Base-by-base conservation (phyloP, 345 rosid genomes). In the Physaria fendleri region DNA sequence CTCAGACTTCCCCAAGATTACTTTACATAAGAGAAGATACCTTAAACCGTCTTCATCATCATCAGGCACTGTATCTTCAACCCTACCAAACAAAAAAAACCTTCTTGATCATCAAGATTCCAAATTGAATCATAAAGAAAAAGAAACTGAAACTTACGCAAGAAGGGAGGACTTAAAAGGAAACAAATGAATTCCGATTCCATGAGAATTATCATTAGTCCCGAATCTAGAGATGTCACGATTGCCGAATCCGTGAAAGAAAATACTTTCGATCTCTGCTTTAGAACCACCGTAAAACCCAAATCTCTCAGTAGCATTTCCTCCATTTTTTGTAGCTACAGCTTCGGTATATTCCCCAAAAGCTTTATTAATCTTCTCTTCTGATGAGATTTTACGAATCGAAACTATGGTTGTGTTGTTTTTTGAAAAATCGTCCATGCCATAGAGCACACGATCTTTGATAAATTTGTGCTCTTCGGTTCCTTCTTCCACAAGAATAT, bases 221-320 rank as follows among this genome's bases (percentile, higher is more conserved):
- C 39, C 56, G 18, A n/a, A 40, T 5, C 16, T 55, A 0, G 12
- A 12, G 12, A 38, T 38, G 2, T 17, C 56, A 2, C 39, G 47
- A 12, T 40, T 30, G 32, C 70, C 71, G 34, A 79, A 84, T 1
- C 90, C 90, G 49, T 62, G 44, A 5, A 50, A n/a, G 23, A 78
- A 1, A 10, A 79, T 74, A 5, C 60, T 6, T 12, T 58, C 21
- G 29, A 76, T 56, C 62, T 84, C 80, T 1, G 74, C 64, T 56
- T 17, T 62, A 4, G 83, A 71, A 21, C 58, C 78, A 35, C 70
- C 76, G 47, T 62, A 79, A 83, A 83, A 84, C 17, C 73, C 87
- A 13, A 15, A 46, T 53, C 46, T 24, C 28, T 27, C 17, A n/a
- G n/a, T n/a, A n/a, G n/a, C n/a, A n/a, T n/a, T n/a, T n/a, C n/a